phyloP scores from a whole-genome alignment of 495 filamentous ascomycete genomes.

The Penicillium arizonense region DNA sequence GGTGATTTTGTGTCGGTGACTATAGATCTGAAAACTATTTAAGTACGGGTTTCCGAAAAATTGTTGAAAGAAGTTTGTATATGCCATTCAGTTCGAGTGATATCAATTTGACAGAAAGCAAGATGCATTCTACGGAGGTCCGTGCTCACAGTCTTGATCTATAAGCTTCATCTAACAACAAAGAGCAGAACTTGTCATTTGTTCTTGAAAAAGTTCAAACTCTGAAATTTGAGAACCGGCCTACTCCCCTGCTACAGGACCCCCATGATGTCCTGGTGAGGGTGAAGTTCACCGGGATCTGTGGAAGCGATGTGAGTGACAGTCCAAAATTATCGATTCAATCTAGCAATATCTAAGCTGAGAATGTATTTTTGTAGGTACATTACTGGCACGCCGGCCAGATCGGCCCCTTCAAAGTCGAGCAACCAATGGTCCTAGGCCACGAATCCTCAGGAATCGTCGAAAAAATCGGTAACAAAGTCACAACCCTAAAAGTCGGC shows the following conservation, averaged over 20 bases:
- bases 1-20: too few relatives aligned
- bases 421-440: conserved; percentile 57
- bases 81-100: too few relatives aligned
- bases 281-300: conserved; percentile 45
- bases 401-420: conserved; percentile 1
- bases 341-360: background rate
- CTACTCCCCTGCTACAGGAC: background rate
- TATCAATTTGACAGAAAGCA: too few relatives aligned
- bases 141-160: too few relatives aligned
- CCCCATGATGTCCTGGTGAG: conserved; percentile 40
- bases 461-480: conserved; percentile 47
- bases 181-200: background rate
- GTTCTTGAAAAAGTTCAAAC: background rate
- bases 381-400: conserved; percentile 9
- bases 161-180: too few relatives aligned
- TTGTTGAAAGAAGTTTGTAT: too few relatives aligned
- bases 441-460: conserved; percentile 67
- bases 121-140: too few relatives aligned
- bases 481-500: conserved; percentile 47
- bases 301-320: conserved; percentile 38
- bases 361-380: background rate
- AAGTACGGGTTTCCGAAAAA: too few relatives aligned
- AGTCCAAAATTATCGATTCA: too few relatives aligned
- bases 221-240: conserved; percentile 6
- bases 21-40: too few relatives aligned